Evolutionary conservation across 306 rosid species (phyloP).

Genomic region (Medicago arabica): DNA sequence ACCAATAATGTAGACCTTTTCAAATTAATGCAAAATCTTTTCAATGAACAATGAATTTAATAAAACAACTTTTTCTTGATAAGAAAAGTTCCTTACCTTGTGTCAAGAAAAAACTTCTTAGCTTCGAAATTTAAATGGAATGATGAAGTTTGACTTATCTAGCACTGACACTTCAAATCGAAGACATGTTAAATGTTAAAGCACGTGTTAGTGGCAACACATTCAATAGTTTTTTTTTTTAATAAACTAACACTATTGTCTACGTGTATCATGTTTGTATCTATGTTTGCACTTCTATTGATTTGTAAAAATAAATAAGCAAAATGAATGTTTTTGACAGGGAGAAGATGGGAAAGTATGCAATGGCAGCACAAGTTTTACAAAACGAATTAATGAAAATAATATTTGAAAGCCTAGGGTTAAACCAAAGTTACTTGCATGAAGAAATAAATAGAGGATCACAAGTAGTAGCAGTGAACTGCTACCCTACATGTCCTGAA

Average conservation of each 20-base stretch:
- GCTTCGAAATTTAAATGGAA: neutral
- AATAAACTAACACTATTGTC: too few relatives aligned
- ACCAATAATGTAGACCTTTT: too few relatives aligned
- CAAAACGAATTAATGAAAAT: conserved; percentile 48
- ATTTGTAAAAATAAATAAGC: neutral
- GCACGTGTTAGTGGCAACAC: too few relatives aligned
- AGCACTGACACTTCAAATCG: too few relatives aligned
- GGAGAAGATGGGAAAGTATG: conserved; percentile 63
- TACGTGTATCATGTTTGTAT: too few relatives aligned
- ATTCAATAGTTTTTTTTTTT: too few relatives aligned
- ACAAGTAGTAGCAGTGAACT: conserved; percentile 54
- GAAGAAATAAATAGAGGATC: conserved; percentile 52
- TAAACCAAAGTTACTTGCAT: conserved; percentile 48
- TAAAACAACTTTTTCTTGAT: neutral
- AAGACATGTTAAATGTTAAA: too few relatives aligned
- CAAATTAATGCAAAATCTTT: too few relatives aligned
- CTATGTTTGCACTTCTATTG: neutral
- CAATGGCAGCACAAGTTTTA: conserved; percentile 46
- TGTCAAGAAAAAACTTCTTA: too few relatives aligned
- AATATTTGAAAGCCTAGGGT: conserved; percentile 51
- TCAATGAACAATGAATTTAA: neutral
- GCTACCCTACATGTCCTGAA: conserved; percentile 62
- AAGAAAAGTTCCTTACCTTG: too few relatives aligned
- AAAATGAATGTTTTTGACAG: conserved; percentile 30
- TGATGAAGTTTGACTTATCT: neutral